A percentile compares a stretch with the other conserved stretches of the same genome.
Conservation (phyloP, 257 asterid species). For the Capsicum baccatum region DNA sequence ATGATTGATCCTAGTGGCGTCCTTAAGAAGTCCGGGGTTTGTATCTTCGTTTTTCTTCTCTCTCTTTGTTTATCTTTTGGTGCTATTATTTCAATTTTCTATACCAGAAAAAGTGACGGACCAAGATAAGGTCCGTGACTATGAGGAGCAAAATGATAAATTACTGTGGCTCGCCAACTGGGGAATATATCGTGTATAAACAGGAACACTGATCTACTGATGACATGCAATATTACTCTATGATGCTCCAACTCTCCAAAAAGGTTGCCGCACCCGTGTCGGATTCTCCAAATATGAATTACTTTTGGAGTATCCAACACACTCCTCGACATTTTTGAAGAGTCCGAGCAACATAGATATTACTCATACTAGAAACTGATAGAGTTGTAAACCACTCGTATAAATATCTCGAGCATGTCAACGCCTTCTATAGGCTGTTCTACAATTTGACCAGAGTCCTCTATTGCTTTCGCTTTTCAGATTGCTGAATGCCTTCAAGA, state of each 20-base stretch:
- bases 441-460: neutral
- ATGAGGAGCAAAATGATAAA: neutral
- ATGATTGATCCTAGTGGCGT: conserved; percentile 66
- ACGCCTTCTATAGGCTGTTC: neutral
- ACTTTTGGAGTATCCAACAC: too few species aligned
- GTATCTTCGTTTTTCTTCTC: conserved; percentile 26
- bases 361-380: neutral
- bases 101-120: neutral
- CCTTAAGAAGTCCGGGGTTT: conserved; percentile 70
- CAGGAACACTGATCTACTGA: neutral
- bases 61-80: neutral
- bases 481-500: conserved; percentile 52
- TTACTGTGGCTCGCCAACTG: neutral
- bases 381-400: neutral
- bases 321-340: too few species aligned
- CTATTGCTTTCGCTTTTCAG: conserved; percentile 42
- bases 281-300: too few species aligned
- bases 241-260: too few species aligned
- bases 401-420: neutral
- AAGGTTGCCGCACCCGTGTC: too few species aligned
- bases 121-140: neutral
- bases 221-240: neutral
- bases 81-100: neutral
- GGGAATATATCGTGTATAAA: neutral
- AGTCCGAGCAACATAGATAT: too few species aligned